These are phyloP conservation scores for Myxozyma mucilagina DNA, from an alignment of 805 yeast species.

Conservation along the genomic window DNA sequence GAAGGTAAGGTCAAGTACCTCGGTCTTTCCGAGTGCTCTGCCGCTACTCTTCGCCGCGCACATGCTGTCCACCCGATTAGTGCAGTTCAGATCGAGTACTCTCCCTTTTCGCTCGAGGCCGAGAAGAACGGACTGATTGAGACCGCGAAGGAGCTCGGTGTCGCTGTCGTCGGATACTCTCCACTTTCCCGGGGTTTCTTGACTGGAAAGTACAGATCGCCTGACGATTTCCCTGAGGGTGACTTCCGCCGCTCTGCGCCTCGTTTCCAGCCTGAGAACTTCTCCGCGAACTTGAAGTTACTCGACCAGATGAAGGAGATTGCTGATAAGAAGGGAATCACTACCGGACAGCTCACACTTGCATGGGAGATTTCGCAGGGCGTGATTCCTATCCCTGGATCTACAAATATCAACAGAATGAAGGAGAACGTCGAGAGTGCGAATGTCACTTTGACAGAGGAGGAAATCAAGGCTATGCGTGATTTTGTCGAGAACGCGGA, in stretches of 20 bases:
- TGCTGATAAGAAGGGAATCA: conserved; percentile 49
- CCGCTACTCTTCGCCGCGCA: conserved; percentile 62
- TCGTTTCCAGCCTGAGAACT: conserved; percentile 60
- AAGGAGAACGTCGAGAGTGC: conserved; percentile 53
- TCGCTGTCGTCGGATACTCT: conserved; percentile 78
- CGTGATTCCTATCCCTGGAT: conserved; percentile 78
- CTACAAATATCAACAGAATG: conserved; percentile 60
- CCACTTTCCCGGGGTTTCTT: conserved; percentile 81
- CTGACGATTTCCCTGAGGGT: conserved; percentile 50
- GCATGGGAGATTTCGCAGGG: conserved; percentile 60
- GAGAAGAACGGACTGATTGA: conserved; percentile 63
- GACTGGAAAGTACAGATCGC: conserved; percentile 57
- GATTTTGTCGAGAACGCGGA: conserved; percentile 18
- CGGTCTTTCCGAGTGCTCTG: conserved; percentile 73
- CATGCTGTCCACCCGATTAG: conserved; percentile 55
- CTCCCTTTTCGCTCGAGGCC: conserved; percentile 65
- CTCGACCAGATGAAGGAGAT: conserved; percentile 52
- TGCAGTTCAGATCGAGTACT: conserved; percentile 77
- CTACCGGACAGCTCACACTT: conserved; percentile 68
- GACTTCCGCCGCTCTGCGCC: conserved; percentile 58
- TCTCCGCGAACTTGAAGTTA: conserved; percentile 53
- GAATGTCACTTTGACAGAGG: conserved; percentile 16
- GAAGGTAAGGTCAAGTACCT: conserved; percentile 69
- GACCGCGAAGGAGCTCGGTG: conserved; percentile 54
- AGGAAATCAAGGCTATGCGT: conserved; percentile 21